Base-by-base conservation (phyloP, 257 asterid species). In the Misopates orontium region DNA sequence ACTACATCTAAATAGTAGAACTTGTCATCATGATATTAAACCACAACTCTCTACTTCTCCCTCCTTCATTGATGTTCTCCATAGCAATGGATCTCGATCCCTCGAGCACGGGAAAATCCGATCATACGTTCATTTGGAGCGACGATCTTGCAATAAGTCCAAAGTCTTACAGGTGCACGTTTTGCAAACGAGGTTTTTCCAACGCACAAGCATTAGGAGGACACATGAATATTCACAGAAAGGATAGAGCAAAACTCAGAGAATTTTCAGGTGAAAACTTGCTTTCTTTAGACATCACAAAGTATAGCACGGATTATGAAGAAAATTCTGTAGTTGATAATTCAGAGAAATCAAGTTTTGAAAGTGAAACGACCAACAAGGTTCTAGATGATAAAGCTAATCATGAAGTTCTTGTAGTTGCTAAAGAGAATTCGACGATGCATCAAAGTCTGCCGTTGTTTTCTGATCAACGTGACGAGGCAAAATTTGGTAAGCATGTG, bases 161-260 rank as follows among this genome's bases (percentile, higher is more conserved):
- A 23, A 85, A 68, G 69, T 61, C 78, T 15, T 88, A 73, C 14
- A 62, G 60, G 42, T 89, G 96, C 76, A 71, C 75, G 4, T 89
- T 89, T 68, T 89, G 96, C 67, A 77, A 76, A 61, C 74, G 90
- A 23, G 87, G 87, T 0, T 89, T 89, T 42, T 81, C 91, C 4
- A 89, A 86, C 74, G 95, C 96, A 0, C 95, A 86, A 58, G 96
- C 96, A 2, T 72, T 88, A 21, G 94, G 96, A 11, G 96, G 96
- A 25, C 96, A 88, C 63, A 86, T 86, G 96, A 89, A 86, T 61
- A 81, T 86, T 10, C 96, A 89, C 70, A 60, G 96, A 47, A 89
- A 72, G 73, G 96, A 86, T 56, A 76, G 95, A 59, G 95, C 92
- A 0, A 84, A 77, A 64, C 91, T 86, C 28, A 67, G 41, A 40